A percentile compares a stretch with the other conserved stretches of the same genome.
phyloP scores from a whole-genome alignment of 140 eudicot species.

The Stevia rebaudiana region DNA sequence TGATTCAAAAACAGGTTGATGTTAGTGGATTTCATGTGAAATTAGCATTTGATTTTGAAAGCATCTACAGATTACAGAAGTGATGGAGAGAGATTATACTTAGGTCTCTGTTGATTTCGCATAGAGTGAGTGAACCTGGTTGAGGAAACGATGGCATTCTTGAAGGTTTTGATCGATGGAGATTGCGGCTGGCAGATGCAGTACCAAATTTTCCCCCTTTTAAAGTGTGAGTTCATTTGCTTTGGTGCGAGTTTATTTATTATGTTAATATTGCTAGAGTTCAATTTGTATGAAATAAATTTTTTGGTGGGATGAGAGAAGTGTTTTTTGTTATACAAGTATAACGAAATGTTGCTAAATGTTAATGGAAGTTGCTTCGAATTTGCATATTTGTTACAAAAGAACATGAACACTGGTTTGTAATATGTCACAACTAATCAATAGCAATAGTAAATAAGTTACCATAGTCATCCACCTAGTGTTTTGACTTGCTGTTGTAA shows the following conservation, averaged over 20 bases:
- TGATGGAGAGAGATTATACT: slow-evolving; percentile 34
- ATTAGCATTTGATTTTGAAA: neutral
- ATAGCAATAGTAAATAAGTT: too few species aligned
- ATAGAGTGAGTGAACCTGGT: slow-evolving; percentile 75
- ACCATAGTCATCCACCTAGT: too few species aligned
- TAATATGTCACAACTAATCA: too few species aligned
- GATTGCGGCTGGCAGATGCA: neutral
- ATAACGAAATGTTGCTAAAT: too few species aligned
- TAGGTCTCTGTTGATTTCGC: slow-evolving; percentile 88
- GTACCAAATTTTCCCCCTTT: neutral
- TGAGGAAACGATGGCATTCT: slow-evolving; percentile 85
- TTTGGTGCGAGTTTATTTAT: too few species aligned
- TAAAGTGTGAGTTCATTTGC: neutral
- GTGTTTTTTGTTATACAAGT: too few species aligned
- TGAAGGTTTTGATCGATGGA: neutral
- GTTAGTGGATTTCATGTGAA: neutral
- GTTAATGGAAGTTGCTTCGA: too few species aligned
- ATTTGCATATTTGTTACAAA: too few species aligned
- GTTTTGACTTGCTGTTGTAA: too few species aligned
- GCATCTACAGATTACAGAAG: neutral
- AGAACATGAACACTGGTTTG: too few species aligned
- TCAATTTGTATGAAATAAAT: neutral
- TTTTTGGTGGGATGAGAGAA: too few species aligned
- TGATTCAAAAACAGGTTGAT: neutral
- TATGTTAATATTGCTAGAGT: neutral